A percentile compares a stretch with the other conserved stretches of the same genome.
Conservation (phyloP, 345 rosid genomes). For the Dipteronia sinensis region DNA sequence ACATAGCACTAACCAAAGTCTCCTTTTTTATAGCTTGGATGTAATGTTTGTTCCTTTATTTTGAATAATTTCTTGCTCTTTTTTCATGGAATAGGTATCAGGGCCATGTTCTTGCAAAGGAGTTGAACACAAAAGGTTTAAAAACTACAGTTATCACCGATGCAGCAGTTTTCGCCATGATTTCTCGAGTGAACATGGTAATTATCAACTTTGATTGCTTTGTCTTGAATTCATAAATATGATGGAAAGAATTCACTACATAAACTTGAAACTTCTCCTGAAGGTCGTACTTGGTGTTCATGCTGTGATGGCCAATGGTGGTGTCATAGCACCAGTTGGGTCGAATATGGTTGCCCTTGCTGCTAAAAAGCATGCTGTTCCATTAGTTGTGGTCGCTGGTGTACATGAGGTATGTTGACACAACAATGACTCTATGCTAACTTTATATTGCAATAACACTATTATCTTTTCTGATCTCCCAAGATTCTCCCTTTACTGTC, state of each 20-base stretch:
- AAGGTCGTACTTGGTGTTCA: conserved; percentile 50
- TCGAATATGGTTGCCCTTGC: conserved; percentile 51
- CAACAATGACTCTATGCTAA: background rate
- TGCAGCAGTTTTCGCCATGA: conserved; percentile 59
- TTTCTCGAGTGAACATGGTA: conserved; percentile 65
- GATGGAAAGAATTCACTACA: conserved; percentile 29
- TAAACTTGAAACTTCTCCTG: background rate
- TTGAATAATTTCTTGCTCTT: conserved; percentile 10
- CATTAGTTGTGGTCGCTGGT: conserved; percentile 48
- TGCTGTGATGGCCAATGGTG: conserved; percentile 53
- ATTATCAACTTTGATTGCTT: background rate
- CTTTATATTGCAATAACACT: background rate
- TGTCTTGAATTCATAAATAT: background rate
- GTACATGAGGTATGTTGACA: conserved; percentile 39
- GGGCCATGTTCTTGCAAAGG: conserved; percentile 62
- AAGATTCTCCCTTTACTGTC: background rate
- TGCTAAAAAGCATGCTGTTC: conserved; percentile 46
- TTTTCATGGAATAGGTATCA: conserved; percentile 41
- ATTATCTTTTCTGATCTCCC: too few relatives aligned
- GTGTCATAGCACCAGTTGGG: conserved; percentile 45
- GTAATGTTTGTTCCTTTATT: background rate
- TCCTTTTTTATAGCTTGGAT: background rate
- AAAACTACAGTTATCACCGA: conserved; percentile 57
- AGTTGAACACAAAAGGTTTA: conserved; percentile 49
- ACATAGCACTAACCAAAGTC: background rate